A percentile compares a stretch with the other conserved stretches of the same genome.
Evolutionary conservation across 1,284 basidiomycete species (phyloP).

Genomic region (Ustilago cynodontis): DNA sequence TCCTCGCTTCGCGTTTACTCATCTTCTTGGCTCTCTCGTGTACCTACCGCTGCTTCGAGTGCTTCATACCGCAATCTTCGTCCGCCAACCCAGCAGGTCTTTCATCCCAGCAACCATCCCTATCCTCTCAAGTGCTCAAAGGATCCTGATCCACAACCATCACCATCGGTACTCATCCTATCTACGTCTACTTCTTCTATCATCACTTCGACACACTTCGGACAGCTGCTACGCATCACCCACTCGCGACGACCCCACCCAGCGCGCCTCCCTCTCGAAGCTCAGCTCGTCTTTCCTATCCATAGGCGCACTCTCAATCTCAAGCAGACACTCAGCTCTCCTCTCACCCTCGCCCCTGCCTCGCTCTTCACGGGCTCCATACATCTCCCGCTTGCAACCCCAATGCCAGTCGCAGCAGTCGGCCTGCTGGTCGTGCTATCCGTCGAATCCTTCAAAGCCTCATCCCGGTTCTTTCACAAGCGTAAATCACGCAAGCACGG

Average conservation of each 20-base stretch:
- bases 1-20: neutral
- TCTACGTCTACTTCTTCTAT: neutral
- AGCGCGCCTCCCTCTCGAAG: neutral
- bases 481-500: slow-evolving; percentile 52
- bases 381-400: neutral
- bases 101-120: too few relatives aligned
- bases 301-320: neutral
- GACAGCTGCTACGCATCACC: neutral
- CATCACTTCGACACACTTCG: neutral
- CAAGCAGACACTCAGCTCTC: neutral
- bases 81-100: neutral
- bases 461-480: slow-evolving; percentile 39
- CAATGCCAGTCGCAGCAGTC: slow-evolving; percentile 44
- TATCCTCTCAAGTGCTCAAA: too few relatives aligned
- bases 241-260: neutral
- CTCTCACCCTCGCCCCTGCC: neutral
- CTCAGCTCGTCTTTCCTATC: neutral
- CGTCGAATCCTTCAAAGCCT: slow-evolving; percentile 51
- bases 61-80: neutral
- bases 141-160: too few relatives aligned
- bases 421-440: slow-evolving; percentile 42
- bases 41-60: neutral
- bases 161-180: neutral
- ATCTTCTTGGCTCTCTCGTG: slow-evolving; percentile 1
- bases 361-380: neutral